Evolutionary conservation across 2,329 filamentous ascomycete species (phyloP).

Genomic region (Penicillium glabrum): DNA sequence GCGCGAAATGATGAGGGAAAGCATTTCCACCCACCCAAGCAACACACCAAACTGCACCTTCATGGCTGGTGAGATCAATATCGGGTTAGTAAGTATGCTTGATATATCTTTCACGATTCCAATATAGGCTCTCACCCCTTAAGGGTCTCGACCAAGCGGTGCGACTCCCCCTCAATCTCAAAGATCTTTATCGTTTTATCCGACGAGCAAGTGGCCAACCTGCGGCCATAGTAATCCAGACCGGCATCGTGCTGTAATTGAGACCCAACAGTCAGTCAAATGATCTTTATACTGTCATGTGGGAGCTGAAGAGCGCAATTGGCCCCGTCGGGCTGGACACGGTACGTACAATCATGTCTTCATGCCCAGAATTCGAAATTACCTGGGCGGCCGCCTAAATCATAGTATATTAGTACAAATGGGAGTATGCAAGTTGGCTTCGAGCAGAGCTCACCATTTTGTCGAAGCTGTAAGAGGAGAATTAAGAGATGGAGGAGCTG

Average conservation of each 20-base stretch:
- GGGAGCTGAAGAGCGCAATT: slow-evolving; percentile 5
- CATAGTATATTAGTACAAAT: slow-evolving; percentile 9
- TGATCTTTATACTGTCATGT: neutral
- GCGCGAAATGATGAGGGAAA: neutral
- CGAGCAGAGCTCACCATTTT: slow-evolving; percentile 23
- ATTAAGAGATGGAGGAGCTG: neutral
- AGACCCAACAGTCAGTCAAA: slow-evolving; percentile 4
- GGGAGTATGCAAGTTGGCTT: neutral
- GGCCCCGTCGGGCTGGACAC: slow-evolving; percentile 1
- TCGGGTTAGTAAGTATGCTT: slow-evolving; percentile 5
- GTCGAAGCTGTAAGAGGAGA: neutral
- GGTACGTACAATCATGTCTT: slow-evolving; percentile 96
- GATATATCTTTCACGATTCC: neutral
- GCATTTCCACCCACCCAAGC: slow-evolving; percentile 65
- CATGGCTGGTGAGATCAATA: slow-evolving; percentile 63
- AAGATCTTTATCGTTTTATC: slow-evolving; percentile 99
- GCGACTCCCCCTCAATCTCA: slow-evolving; percentile 90
- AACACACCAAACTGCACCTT: slow-evolving; percentile 96
- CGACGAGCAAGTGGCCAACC: slow-evolving; percentile 94
- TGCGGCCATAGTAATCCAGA: slow-evolving; percentile 95
- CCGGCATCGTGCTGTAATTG: slow-evolving; percentile 82
- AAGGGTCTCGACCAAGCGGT: slow-evolving; percentile 86
- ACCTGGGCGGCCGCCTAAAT: slow-evolving; percentile 65
- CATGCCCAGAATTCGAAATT: slow-evolving; percentile 83
- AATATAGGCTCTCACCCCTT: slow-evolving; percentile 68